Evolutionary conservation across 2,329 filamentous ascomycete species (phyloP), one percentile per base, ranked within the genome.

Genomic region (Fonsecaea monophora): DNA sequence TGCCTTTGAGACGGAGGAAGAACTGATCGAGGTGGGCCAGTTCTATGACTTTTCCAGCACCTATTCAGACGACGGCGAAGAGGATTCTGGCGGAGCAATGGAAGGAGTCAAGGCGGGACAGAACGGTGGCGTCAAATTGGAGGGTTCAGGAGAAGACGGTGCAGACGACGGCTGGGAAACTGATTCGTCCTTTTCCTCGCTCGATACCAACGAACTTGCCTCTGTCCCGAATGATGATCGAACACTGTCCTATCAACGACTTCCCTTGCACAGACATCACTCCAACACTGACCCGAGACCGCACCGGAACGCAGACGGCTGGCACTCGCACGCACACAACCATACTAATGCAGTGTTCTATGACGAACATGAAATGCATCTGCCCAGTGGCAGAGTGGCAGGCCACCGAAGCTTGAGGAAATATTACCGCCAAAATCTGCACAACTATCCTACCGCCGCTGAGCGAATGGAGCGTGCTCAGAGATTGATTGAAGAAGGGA

Each of bases 41-140:
- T 97, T 92, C 78, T 99, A 99, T 79, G 95, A 99, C 77, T 99
- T 99, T 85, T 87, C 92, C 71, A 92, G 91, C 80, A 97, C 95
- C 1, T 99, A 99, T 78, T 95, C 93, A 0, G 95, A 98, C 74
- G 87, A 85, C 10, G 91, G 85, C 63, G 83, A 85, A 7, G 82
- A 86, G 15, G 87, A 86, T 1, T 86, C 87, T 5, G 87, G 89
- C 25, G 84, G 83, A 12, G 85, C 85, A 58, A 83, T 80, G 30
- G 81, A 81, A n/a, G 77, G 77, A 34, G 80, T 82, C 45, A 81
- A 79, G 8, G 83, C 85, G 13, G 81, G 78, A 35, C 79, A 80
- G 12, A 81, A 81, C 58, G 83, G 80, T 32, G 91, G 90, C 13
- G 89, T 90, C 68, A 94, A 91, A 77, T 82, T 82, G 40, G 40